Conservation (phyloP, 2,329 filamentous ascomycete species). For the Metarhizium brunneum region DNA sequence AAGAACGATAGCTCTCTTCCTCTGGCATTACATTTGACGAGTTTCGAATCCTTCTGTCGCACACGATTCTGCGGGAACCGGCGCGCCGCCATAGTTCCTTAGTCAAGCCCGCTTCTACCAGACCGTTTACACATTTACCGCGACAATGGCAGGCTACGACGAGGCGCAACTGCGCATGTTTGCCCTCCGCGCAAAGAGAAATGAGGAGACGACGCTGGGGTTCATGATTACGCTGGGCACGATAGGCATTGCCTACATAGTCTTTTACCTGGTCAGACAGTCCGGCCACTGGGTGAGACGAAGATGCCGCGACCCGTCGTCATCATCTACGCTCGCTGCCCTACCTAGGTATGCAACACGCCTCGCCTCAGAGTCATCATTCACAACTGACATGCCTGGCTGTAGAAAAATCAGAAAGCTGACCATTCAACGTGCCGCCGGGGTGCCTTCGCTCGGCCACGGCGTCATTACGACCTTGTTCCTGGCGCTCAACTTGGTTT, state of each 20-base stretch:
- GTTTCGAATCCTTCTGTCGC: no score
- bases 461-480: slow-evolving; percentile 19
- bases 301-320: background rate
- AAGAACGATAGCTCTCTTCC: no score
- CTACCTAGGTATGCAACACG: slow-evolving; percentile 2
- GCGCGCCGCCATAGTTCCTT: no score
- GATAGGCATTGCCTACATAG: slow-evolving; percentile 3
- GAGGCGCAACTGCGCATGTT: background rate
- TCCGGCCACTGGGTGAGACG: background rate
- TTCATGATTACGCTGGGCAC: slow-evolving; percentile 5
- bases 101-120: no score
- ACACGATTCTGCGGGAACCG: no score
- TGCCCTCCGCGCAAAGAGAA: slow-evolving; percentile 1
- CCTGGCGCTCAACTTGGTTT: slow-evolving; percentile 22
- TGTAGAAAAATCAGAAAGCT: slow-evolving; percentile 18
- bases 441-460: slow-evolving; percentile 24
- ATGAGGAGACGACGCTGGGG: slow-evolving; percentile 5
- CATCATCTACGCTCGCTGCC: background rate
- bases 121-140: background rate
- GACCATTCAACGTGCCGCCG: slow-evolving; percentile 15
- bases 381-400: background rate
- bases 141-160: background rate
- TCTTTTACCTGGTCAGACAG: slow-evolving; percentile 5
- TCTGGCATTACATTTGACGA: no score
- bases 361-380: background rate